Base-by-base conservation (phyloP, 352 stramenopile genomes). In the Phytopythium oedochilum region DNA sequence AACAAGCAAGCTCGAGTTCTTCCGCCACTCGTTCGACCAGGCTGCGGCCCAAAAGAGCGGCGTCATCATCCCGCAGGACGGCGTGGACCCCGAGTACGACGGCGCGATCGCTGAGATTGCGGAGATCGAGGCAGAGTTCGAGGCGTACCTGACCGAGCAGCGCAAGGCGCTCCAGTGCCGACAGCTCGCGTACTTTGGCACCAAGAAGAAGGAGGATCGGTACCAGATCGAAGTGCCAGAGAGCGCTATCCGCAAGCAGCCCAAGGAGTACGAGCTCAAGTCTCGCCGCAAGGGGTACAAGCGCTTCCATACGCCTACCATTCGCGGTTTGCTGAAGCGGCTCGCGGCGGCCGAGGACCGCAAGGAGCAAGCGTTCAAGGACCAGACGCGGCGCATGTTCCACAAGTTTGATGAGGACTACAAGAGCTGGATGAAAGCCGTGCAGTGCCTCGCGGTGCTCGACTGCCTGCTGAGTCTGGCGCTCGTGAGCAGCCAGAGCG, bases 21-120 rank as follows among this genome's bases (percentile, higher is more conserved):
- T 99, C 68, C 88, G 97, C 53, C 79, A 89, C 11, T 98, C 97
- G 20, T 99, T 99, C 72, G 92, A 99, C 63, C 89, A 95, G 60
- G 75, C 88, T 26, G 73, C 89, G 34, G 96, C 97, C 14, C 88
- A 90, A 39, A 91, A 92, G 45, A 88, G 71, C 25, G 91, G 92
- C 18, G 74, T 89, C 15, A 99, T 99, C 61, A 88, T 97, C 40
- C 97, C 97, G 18, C 72, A 87, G 60, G 75, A 82, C 26, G 97
- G 97, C 22, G 88, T 98, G n/a, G 94, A 99, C 64, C 61, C 86
- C 9, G 86, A 97, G 20, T 99, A 97, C 60, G 97, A 99, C 57
- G 70, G 79, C 51, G 92, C 94, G 29, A 92, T 80, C 61, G 86
- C 87, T 42, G 75, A 85, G 14, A 97, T 99, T 43, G 60, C 80